Evolutionary conservation across 2,329 filamentous ascomycete genomes (phyloP), one percentile per base, ranked within the genome.

Genomic region (Phoma herbarum): DNA sequence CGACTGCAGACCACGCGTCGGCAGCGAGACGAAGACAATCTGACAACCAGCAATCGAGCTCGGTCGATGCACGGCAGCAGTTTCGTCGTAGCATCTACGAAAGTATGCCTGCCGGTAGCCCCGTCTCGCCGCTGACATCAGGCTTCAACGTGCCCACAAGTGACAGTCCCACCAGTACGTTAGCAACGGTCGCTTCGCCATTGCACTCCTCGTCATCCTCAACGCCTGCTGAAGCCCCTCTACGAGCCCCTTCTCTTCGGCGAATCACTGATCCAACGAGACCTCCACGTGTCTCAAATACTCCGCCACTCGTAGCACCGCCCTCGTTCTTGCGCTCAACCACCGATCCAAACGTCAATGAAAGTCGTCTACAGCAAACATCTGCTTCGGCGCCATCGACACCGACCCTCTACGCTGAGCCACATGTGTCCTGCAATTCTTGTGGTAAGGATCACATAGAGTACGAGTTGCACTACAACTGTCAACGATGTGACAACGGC

Each of bases 391-490:
- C 57, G 14, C 25, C 64, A 10, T 46, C 51, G 23, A 42, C 61
- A 9, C 73, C 74, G 5, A 68, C 67, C 2, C 78, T 86, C 1
- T 91, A 85, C 62, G 75, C 81, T 1, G 92, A 96, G 70, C 92
- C 93, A 0, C 87, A 86, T 1, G 86, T 96, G 49, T 83, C 82
- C 9, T 97, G 94, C 74, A 85, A 87, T 35, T 82, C 86, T 10
- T 98, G 94, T 74, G 79, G 82, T 20, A 89, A 85, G 62, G 70
- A 81, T 6, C 85, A 93, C 60, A 93, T 97, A 35, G 90, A 97
- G 73, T 92, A 96, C 67, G 87, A 92, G 9, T 79, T 97, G 2
- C 92, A 97, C 75, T 96, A 94, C 77, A 90, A 90, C 72, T 98
- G 94, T 76, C 76, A 79, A 2, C 81, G 82, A 48, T 97, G 94